Evolutionary conservation across 306 rosid genomes (phyloP).

Genomic region (Dryas alaskensis): DNA sequence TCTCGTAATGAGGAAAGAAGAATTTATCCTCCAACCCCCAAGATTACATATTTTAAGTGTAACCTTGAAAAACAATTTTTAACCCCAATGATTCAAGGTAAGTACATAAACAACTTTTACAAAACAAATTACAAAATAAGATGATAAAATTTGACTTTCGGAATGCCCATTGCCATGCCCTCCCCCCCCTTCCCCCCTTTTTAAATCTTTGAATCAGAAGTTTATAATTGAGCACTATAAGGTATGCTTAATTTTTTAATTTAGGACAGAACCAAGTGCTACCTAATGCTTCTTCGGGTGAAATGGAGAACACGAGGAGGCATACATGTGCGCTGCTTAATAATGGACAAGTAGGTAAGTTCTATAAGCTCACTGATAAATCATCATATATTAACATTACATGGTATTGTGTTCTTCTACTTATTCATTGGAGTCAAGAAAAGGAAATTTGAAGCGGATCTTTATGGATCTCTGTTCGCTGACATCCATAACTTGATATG

Average conservation of each 20-base stretch:
- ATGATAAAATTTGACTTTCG: too few species aligned
- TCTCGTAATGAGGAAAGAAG: too few species aligned
- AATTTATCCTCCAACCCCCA: too few species aligned
- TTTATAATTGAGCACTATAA: conserved; percentile 10
- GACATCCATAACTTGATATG: conserved; percentile 36
- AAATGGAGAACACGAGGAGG: conserved; percentile 38
- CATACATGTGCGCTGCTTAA: conserved; percentile 25
- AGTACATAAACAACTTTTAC: too few species aligned
- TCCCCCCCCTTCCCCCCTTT: not conserved
- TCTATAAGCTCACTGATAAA: conserved; percentile 24
- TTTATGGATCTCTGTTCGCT: not conserved
- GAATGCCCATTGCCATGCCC: too few species aligned
- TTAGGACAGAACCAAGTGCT: conserved; percentile 70
- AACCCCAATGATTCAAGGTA: too few species aligned
- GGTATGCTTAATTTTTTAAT: conserved; percentile 4
- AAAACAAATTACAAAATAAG: too few species aligned
- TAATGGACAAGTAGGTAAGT: conserved; percentile 47
- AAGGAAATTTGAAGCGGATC: conserved; percentile 13
- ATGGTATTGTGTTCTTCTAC: not conserved
- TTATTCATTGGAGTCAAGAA: not conserved
- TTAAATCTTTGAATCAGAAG: not conserved
- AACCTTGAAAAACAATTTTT: too few species aligned
- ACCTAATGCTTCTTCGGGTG: conserved; percentile 34
- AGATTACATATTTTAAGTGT: too few species aligned
- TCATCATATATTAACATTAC: conserved; percentile 12